Base-by-base conservation (phyloP, 352 stramenopile species). In the Pilasporangium apinafurcum region DNA sequence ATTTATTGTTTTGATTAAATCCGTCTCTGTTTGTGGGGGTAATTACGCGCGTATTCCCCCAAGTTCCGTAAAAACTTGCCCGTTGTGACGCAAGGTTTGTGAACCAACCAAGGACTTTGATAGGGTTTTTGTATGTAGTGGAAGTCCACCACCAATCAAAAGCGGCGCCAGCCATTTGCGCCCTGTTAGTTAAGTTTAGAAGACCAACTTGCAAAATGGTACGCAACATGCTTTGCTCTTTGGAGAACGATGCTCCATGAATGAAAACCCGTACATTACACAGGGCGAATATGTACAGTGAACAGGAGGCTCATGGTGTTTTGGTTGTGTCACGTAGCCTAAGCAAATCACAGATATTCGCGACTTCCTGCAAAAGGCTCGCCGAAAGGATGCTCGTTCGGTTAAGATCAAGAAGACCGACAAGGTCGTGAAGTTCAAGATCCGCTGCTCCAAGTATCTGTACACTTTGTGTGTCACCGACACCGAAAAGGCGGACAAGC, bases 361-460 rank as follows among this genome's bases (percentile, higher is more conserved):
- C 62, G 96, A 99, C 77, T 99, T 99, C 77, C 85, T 99, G 62
- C 95, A 98, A 79, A 99, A 98, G 84, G 96, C 96, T 48, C 92
- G 95, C 66, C 76, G 95, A 83, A 96, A 96, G 75, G 92, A 98
- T 86, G 97, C 97, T 59, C 96, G 96, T 61, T 96, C 97, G 54
- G 96, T 99, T 36, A 99, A 98, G 82, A 99, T 99, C 69, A 98
- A 98, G 78, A 99, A 98, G 92, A 88, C 85, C 55, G 77, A 86
- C 59, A 74, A 91, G 68, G 86, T 98, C 48, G 97, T 96, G 69
- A 99, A 99, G 89, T 99, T 99, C 88, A 99, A 99, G 89, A 99
- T 99, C 71, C 93, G 97, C 64, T 99, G 96, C 95, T 98, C 86
- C 62, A 95, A 94, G 72, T 98, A 98, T 72, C 83, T 99, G 61